These are phyloP conservation scores for Carex cristatella DNA, from an alignment of 176 grass and related monocot genomes.

Conservation along the genomic window DNA sequence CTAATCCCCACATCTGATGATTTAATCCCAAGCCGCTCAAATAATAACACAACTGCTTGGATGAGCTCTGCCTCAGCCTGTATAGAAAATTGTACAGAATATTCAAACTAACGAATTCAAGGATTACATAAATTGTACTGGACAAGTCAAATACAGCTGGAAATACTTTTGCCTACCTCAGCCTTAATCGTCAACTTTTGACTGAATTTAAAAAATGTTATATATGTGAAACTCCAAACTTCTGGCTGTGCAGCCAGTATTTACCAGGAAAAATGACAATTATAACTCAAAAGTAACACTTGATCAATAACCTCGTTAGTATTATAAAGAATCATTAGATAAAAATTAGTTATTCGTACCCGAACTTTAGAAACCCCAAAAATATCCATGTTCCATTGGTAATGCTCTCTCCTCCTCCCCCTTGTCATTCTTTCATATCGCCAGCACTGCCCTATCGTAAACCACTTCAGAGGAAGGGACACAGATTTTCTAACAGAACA, in stretches of 20 bases:
- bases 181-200: background rate
- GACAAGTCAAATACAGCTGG: background rate
- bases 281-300: background rate
- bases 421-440: conserved; percentile 91
- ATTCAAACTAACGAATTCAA: background rate
- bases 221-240: background rate
- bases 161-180: background rate
- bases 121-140: background rate
- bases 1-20: conserved; percentile 75
- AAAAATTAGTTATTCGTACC: conserved; percentile 28
- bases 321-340: background rate
- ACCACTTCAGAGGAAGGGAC: conserved; percentile 95
- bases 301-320: background rate
- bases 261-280: background rate
- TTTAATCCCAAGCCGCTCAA: conserved; percentile 73
- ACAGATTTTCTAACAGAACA: conserved; percentile 77
- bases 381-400: conserved; percentile 98
- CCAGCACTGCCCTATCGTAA: conserved; percentile 97
- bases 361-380: conserved; percentile 77
- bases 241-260: background rate
- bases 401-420: conserved; percentile 87
- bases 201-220: background rate
- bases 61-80: conserved; percentile 85
- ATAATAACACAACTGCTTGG: conserved; percentile 72
- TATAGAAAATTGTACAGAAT: conserved; percentile 11